Evolutionary conservation across 2,329 filamentous ascomycete genomes (phyloP).

Genomic region (Hypoxylon sp.): DNA sequence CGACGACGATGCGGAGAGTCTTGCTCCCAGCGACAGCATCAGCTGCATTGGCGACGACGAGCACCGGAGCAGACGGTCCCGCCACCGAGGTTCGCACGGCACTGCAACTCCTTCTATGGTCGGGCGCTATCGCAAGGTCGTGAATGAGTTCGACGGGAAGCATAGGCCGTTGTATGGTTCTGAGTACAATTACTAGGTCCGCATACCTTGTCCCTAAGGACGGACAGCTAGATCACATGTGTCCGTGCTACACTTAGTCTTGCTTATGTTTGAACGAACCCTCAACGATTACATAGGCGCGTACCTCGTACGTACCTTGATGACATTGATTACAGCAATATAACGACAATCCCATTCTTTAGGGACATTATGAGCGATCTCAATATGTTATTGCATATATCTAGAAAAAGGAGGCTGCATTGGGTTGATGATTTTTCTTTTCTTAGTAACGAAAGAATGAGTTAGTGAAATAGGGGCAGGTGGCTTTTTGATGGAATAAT

Average conservation of each 20-base stretch:
- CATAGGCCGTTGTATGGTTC: slow-evolving; percentile 37
- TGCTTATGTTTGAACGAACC: background rate
- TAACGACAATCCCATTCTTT: background rate
- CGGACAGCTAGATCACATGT: background rate
- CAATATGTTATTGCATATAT: slow-evolving; percentile 14
- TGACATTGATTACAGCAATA: background rate
- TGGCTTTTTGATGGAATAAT: slow-evolving; percentile 18
- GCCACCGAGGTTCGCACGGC: slow-evolving; percentile 20
- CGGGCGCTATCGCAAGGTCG: slow-evolving; percentile 37
- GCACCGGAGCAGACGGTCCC: slow-evolving; percentile 42
- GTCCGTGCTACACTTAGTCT: background rate
- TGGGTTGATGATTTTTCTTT: slow-evolving; percentile 23
- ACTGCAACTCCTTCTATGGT: slow-evolving; percentile 27
- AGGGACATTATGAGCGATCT: background rate
- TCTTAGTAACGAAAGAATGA: slow-evolving; percentile 20
- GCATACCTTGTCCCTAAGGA: background rate
- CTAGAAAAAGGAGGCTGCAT: slow-evolving; percentile 21
- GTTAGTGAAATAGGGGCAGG: slow-evolving; percentile 20
- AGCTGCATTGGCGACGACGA: slow-evolving; percentile 67
- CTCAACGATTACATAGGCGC: background rate
- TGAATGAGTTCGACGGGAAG: slow-evolving; percentile 42
- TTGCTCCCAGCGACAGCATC: slow-evolving; percentile 74
- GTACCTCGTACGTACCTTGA: background rate
- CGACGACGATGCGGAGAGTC: slow-evolving; percentile 66
- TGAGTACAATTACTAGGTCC: slow-evolving; percentile 21